Conservation (phyloP, 2,329 filamentous ascomycete genomes). For the Penicillium sp. region DNA sequence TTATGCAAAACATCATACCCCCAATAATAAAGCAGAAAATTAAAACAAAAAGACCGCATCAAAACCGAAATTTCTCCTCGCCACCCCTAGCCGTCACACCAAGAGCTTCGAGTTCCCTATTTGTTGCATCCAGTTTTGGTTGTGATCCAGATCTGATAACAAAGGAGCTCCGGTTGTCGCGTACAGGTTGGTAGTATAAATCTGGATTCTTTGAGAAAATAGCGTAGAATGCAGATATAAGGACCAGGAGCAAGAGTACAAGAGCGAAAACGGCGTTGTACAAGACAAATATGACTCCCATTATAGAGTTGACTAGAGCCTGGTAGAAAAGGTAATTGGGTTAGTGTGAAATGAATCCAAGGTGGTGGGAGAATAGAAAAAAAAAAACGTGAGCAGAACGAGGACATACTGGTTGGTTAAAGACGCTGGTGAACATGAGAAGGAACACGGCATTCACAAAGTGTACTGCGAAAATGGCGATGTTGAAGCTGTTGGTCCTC, state of each 20-base stretch:
- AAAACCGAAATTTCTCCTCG: slow-evolving; percentile 53
- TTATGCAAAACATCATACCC: not conserved
- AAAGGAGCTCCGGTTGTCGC: slow-evolving; percentile 91
- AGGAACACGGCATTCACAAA: slow-evolving; percentile 88
- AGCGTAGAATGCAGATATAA: slow-evolving; percentile 71
- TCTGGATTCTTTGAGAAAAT: slow-evolving; percentile 92
- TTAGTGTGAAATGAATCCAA: not conserved
- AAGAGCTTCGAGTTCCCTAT: slow-evolving; percentile 75
- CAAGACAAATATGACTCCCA: slow-evolving; percentile 86
- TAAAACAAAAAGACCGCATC: not conserved
- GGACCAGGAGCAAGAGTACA: slow-evolving; percentile 76
- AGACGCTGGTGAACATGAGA: slow-evolving; percentile 81
- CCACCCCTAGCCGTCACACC: slow-evolving; percentile 77
- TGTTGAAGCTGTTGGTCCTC: slow-evolving; percentile 95
- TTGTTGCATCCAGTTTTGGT: slow-evolving; percentile 70
- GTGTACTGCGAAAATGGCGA: slow-evolving; percentile 83
- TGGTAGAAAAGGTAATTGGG: not conserved
- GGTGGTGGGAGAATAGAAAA: no score
- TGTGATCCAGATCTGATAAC: slow-evolving; percentile 72
- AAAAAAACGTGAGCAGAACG: not conserved
- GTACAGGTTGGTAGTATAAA: slow-evolving; percentile 91
- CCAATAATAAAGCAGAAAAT: not conserved
- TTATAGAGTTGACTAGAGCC: slow-evolving; percentile 76
- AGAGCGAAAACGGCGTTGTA: slow-evolving; percentile 80
- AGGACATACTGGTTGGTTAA: slow-evolving; percentile 67